Conservation (phyloP, 2,329 filamentous ascomycete species). For the Claviceps quebecensis region DNA sequence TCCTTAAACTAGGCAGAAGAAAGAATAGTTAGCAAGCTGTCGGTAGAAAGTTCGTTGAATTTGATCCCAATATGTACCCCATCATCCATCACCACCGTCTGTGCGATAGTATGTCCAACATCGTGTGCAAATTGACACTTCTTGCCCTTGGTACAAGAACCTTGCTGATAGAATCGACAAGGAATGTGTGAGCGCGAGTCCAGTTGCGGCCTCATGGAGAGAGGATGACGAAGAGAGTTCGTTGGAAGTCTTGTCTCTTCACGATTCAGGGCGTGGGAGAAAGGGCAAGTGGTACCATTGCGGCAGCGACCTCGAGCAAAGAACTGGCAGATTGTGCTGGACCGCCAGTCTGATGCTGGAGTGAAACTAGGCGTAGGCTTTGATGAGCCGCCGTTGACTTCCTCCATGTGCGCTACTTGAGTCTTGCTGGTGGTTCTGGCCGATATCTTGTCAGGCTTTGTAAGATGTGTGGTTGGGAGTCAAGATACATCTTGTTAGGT, state of each 20-base stretch:
- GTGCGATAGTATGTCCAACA: neutral
- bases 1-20: neutral
- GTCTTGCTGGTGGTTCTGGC: neutral
- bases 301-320: neutral
- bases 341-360: neutral
- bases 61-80: neutral
- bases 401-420: neutral
- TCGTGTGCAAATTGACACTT: neutral
- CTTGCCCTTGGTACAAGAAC: neutral
- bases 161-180: neutral
- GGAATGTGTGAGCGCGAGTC: neutral
- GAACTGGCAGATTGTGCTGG: neutral
- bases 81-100: neutral
- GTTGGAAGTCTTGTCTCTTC: neutral
- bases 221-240: neutral
- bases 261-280: neutral
- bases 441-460: neutral
- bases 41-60: neutral
- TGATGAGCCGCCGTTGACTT: neutral
- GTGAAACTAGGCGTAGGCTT: neutral
- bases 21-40: neutral
- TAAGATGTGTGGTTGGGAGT: neutral
- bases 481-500: neutral
- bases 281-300: neutral
- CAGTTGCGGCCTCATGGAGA: neutral